These are phyloP conservation scores for Suillus cothurnatus DNA, from an alignment of 768 basidiomycete species.

Conservation along the genomic window DNA sequence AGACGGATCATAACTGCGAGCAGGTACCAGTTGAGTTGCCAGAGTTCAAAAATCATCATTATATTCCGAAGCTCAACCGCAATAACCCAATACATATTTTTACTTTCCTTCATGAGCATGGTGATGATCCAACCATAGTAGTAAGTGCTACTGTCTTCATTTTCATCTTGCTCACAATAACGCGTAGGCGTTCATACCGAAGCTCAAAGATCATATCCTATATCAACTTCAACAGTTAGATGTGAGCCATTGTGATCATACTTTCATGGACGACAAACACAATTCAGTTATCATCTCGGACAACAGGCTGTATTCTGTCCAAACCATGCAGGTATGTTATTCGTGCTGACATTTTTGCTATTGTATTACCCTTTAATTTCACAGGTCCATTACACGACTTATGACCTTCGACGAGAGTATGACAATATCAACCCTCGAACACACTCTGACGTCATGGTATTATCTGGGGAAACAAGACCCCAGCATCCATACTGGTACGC, in stretches of 20 bases:
- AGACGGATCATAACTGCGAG: neutral
- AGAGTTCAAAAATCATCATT: neutral
- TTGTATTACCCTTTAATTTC: too few species aligned
- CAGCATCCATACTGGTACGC: constrained; percentile 42
- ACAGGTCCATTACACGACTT: constrained; percentile 18
- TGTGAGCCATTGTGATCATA: neutral
- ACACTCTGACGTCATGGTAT: constrained; percentile 39
- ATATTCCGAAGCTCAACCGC: neutral
- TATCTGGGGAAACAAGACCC: constrained; percentile 9
- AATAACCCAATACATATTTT: neutral
- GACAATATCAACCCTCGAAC: constrained; percentile 28
- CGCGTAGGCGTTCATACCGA: neutral
- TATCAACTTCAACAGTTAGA: neutral
- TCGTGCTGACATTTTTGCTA: too few species aligned
- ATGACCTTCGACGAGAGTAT: constrained; percentile 17
- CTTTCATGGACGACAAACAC: neutral
- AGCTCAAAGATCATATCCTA: neutral
- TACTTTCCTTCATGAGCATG: neutral
- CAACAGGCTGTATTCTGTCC: neutral
- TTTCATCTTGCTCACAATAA: neutral
- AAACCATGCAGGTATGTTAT: neutral
- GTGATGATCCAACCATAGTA: neutral
- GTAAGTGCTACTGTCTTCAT: neutral
- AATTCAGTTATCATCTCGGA: neutral
- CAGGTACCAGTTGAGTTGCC: neutral